Base-by-base conservation (phyloP, 805 yeast genomes). In the Clavispora phyllophila region DNA sequence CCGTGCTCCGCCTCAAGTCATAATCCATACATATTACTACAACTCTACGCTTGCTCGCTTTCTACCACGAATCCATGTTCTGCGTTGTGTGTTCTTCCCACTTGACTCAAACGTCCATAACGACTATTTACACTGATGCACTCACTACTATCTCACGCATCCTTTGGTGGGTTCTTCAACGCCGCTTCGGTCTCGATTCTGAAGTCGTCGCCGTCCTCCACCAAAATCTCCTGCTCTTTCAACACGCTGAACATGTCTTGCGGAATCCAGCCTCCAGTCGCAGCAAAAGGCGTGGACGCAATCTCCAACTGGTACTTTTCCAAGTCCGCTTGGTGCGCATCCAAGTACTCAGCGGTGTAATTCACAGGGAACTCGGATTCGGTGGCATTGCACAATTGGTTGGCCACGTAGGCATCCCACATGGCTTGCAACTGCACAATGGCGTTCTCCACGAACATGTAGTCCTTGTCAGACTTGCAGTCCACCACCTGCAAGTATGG, bases 181-280 rank as follows among this genome's bases (percentile, higher is more conserved):
- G 51, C 62, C 35, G 53, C 57, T 28, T 56, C 62, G 15, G 52
- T 47, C 42, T 66, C 72, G 36, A 70, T 48, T 41, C 54, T 56
- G 50, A 54, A 64, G 50, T 66, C 57, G 17, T 75, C 78, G 15
- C 73, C 74, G 48, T 80, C 75, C 41, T 77, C 61, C 15, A 56
- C 79, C 43, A 91, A 70, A 43, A 83, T 71, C 0, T 91, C 93
- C 47, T 81, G 81, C 17, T 79, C 78, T 32, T 80, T 63, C 54
- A 87, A 71, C 38, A 77, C 76, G 26, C 79, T 83, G 57, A 91
- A 90, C 84, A 88, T 80, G 58, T 88, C 96, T 59, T 88, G 96
- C 14, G 98, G 96, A 44, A 93, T 77, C 96, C 97, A 91, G 5
- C 96, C 96, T 42, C 86, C 84, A 19, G 96, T 85, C 37, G 91